These are phyloP conservation scores for Coprinellus aureogranulatus DNA, from an alignment of 768 basidiomycete genomes.

Conservation along the genomic window DNA sequence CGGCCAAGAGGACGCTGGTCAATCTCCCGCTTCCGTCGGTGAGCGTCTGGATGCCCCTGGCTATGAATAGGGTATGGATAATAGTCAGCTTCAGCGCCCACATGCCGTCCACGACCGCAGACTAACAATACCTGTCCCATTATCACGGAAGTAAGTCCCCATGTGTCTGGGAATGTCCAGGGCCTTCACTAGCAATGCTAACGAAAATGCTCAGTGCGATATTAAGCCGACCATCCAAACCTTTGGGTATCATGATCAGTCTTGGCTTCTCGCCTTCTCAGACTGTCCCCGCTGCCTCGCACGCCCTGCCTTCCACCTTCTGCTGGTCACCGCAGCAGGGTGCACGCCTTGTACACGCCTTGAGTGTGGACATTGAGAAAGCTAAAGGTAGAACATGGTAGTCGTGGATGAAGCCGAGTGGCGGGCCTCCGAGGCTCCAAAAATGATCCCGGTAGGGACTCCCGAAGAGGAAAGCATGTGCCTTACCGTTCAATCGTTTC, in stretches of 20 bases:
- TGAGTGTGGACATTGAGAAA: background rate
- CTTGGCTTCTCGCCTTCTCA: background rate
- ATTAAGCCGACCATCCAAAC: background rate
- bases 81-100: too few species aligned
- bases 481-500: constrained; percentile 41
- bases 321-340: too few species aligned
- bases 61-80: too few species aligned
- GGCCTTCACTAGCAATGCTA: background rate
- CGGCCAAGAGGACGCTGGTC: too few species aligned
- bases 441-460: too few species aligned
- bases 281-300: background rate
- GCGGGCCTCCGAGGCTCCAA: too few species aligned
- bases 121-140: too few species aligned
- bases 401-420: background rate
- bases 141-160: too few species aligned
- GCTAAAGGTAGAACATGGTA: background rate
- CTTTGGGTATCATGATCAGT: background rate
- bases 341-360: too few species aligned
- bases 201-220: background rate
- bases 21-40: too few species aligned
- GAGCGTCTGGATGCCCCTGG: too few species aligned
- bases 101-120: too few species aligned
- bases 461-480: background rate
- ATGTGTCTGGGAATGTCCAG: background rate
- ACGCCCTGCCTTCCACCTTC: background rate